Percentiles rank a stretch among this genome's conserved stretches.
Evolutionary conservation across 2,329 filamentous ascomycete species (phyloP).

Genomic region (Epichloe sibirici): DNA sequence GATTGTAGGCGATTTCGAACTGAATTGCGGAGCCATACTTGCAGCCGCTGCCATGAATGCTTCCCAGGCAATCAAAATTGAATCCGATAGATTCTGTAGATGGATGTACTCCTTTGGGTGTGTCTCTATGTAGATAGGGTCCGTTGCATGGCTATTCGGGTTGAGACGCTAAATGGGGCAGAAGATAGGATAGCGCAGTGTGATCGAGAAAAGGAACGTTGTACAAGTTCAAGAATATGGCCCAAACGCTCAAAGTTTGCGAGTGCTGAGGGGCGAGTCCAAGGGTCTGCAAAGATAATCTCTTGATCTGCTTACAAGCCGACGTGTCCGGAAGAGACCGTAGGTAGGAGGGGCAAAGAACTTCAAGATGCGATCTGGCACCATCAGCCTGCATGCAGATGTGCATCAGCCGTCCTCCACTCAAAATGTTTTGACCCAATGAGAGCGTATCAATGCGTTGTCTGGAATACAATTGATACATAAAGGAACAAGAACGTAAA

Average conservation of each 20-base stretch:
- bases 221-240: too few relatives aligned
- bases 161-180: not conserved
- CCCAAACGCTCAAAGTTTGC: too few relatives aligned
- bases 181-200: not conserved
- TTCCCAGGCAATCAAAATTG: not conserved
- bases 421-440: not conserved
- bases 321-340: not conserved
- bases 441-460: not conserved
- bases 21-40: slow-evolving; percentile 34
- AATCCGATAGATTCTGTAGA: not conserved
- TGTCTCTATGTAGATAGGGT: not conserved
- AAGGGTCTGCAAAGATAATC: not conserved
- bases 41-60: slow-evolving; percentile 2
- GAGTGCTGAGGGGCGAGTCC: too few relatives aligned
- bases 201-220: not conserved
- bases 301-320: not conserved
- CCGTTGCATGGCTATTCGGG: not conserved
- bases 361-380: not conserved
- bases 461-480: too few relatives aligned
- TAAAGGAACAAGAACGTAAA: too few relatives aligned
- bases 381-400: not conserved
- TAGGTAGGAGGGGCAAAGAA: not conserved
- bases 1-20: slow-evolving; percentile 71
- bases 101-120: not conserved
- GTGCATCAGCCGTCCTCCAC: not conserved